Percentiles rank a stretch among this genome's conserved stretches.
Conservation (phyloP, 2,329 filamentous ascomycete species). For the Stagonosporopsis vannaccii region DNA sequence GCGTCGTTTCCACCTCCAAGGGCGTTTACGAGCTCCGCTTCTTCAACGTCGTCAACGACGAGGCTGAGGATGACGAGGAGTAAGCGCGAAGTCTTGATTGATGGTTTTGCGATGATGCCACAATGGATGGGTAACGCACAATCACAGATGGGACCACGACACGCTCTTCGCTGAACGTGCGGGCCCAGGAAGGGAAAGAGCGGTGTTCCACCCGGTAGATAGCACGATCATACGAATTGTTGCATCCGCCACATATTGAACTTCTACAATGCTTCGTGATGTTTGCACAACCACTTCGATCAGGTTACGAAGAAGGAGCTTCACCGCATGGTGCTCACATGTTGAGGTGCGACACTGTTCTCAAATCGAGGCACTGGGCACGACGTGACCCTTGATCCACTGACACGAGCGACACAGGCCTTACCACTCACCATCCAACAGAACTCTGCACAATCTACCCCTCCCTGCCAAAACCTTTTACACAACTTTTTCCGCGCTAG, state of each 20-base stretch:
- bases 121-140: slow-evolving; percentile 11
- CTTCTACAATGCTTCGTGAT: not conserved
- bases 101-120: slow-evolving; percentile 15
- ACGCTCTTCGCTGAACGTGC: slow-evolving; percentile 21
- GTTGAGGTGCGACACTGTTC: too few species aligned
- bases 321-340: too few species aligned
- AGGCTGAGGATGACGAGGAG: slow-evolving; percentile 97
- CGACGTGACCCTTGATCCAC: not conserved
- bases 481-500: slow-evolving; percentile 12
- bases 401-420: not conserved
- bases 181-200: slow-evolving; percentile 28
- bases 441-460: not conserved
- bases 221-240: slow-evolving; percentile 43
- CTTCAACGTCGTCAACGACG: slow-evolving; percentile 99
- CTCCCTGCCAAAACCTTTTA: slow-evolving; percentile 13
- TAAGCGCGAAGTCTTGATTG: slow-evolving; percentile 62
- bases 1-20: slow-evolving; percentile 96
- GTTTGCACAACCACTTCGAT: too few species aligned
- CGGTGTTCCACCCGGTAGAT: slow-evolving; percentile 34
- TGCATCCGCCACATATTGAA: slow-evolving; percentile 24
- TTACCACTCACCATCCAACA: not conserved
- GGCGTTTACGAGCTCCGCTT: slow-evolving; percentile 99
- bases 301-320: too few species aligned
- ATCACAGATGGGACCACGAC: slow-evolving; percentile 10
- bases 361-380: too few species aligned